These are phyloP conservation scores for Leccinum olivaceopallidum DNA, from an alignment of 768 basidiomycete genomes.

Conservation along the genomic window DNA sequence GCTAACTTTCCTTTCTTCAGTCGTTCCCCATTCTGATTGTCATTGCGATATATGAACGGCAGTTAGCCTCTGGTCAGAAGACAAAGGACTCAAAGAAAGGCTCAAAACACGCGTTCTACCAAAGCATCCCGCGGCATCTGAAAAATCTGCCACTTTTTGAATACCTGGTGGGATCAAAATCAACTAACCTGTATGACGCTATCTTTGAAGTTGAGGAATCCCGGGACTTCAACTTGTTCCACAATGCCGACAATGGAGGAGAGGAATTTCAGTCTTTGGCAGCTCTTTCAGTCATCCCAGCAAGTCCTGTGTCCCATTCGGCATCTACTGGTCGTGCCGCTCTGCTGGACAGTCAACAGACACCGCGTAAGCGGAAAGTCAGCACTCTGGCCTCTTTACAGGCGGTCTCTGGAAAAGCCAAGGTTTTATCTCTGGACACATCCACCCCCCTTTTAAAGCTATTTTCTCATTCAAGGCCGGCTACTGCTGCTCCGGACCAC, in stretches of 20 bases:
- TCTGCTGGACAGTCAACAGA: constrained; percentile 13
- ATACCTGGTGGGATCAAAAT: constrained; percentile 69
- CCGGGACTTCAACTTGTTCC: constrained; percentile 49
- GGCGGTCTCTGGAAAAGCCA: constrained; percentile 31
- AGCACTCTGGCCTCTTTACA: constrained; percentile 29
- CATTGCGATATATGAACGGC: constrained; percentile 81
- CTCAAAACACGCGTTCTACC: constrained; percentile 57
- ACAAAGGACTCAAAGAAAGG: constrained; percentile 54
- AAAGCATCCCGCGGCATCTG: constrained; percentile 66
- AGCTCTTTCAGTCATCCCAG: constrained; percentile 9
- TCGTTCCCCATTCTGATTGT: constrained; percentile 75
- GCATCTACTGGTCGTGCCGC: constrained; percentile 1
- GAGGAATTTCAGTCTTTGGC: constrained; percentile 12
- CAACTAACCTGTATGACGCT: constrained; percentile 69
- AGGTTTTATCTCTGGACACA: constrained; percentile 30
- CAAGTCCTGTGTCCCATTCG: constrained; percentile 14
- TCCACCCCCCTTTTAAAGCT: constrained; percentile 30
- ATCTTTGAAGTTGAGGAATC: constrained; percentile 72
- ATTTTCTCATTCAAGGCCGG: constrained; percentile 25
- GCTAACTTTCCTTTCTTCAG: constrained; percentile 31
- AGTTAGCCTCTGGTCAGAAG: constrained; percentile 50
- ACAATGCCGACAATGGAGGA: constrained; percentile 48
- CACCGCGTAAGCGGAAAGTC: constrained; percentile 26
- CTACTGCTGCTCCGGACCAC: constrained; percentile 26
- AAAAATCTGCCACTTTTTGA: constrained; percentile 76